These are phyloP conservation scores for Aspergillus saccharolyticus DNA, from an alignment of 495 filamentous ascomycete species.

Conservation along the genomic window DNA sequence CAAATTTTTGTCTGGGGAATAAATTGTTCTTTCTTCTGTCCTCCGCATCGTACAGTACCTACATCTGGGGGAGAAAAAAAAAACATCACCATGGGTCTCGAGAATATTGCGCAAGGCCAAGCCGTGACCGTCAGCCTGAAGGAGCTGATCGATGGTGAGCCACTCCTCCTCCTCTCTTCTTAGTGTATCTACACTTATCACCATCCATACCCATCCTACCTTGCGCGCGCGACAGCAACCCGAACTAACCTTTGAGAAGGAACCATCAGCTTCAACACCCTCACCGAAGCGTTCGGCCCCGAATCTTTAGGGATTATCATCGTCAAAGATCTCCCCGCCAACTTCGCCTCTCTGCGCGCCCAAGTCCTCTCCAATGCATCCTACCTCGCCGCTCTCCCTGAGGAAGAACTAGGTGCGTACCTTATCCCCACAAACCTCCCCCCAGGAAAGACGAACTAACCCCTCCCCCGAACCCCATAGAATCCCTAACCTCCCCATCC, in stretches of 20 bases:
- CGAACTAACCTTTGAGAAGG: conserved; percentile 41
- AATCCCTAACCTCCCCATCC: conserved; percentile 39
- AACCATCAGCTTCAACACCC: conserved; percentile 62
- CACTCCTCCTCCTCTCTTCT: neutral
- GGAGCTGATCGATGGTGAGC: conserved; percentile 39
- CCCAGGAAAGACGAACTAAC: conserved; percentile 2
- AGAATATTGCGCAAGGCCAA: conserved; percentile 28
- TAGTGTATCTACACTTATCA: neutral
- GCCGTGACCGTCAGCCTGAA: conserved; percentile 52
- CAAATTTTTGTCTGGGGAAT: neutral
- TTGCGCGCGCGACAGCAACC: neutral
- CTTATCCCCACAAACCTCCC: neutral
- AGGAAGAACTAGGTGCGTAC: conserved; percentile 62
- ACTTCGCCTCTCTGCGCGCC: conserved; percentile 63
- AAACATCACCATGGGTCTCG: conserved; percentile 15
- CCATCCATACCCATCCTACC: too few relatives aligned
- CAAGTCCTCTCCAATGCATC: conserved; percentile 81
- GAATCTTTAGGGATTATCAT: conserved; percentile 88
- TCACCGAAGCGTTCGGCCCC: conserved; percentile 87
- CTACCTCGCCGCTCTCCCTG: conserved; percentile 77
- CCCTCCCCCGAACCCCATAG: conserved; percentile 20
- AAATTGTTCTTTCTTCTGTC: neutral
- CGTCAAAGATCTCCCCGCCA: conserved; percentile 72
- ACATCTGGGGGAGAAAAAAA: too few relatives aligned
- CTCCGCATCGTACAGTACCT: neutral